Evolutionary conservation across 805 yeast genomes (phyloP).

Genomic region (Suhomyces pyralidae): DNA sequence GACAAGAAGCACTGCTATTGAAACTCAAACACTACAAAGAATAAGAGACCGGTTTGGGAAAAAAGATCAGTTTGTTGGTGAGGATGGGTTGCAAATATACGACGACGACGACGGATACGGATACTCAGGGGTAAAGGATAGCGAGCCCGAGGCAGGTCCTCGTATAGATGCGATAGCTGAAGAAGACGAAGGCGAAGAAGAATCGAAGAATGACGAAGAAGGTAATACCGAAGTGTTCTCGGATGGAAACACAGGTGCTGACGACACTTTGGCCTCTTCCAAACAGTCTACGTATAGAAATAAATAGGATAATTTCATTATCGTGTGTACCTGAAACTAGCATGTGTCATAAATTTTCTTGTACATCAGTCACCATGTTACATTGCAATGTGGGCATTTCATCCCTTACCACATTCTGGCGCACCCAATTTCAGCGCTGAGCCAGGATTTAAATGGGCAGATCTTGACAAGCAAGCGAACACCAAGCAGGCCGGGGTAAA

Average conservation of each 20-base stretch:
- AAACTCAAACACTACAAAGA: neutral
- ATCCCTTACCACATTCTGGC: neutral
- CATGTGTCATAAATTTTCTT: neutral
- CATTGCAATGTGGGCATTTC: neutral
- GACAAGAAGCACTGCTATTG: neutral
- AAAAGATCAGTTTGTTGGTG: neutral
- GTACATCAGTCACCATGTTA: neutral
- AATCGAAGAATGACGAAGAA: neutral
- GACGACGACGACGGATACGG: constrained; percentile 8
- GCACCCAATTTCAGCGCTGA: neutral
- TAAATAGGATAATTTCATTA: neutral
- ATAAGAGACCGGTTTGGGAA: constrained; percentile 2
- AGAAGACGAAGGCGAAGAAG: constrained; percentile 2
- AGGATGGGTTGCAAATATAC: neutral
- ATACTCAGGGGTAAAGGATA: neutral
- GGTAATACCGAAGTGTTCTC: neutral
- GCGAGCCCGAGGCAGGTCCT: neutral
- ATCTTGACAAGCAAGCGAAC: neutral
- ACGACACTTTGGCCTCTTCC: neutral
- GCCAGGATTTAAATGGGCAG: neutral
- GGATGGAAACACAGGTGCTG: neutral
- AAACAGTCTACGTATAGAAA: neutral
- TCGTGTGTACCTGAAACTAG: neutral
- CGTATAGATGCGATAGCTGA: neutral
- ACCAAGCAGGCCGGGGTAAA: neutral